Conservation (phyloP, 495 filamentous ascomycete species). For the Lophiostoma macrostomum region DNA sequence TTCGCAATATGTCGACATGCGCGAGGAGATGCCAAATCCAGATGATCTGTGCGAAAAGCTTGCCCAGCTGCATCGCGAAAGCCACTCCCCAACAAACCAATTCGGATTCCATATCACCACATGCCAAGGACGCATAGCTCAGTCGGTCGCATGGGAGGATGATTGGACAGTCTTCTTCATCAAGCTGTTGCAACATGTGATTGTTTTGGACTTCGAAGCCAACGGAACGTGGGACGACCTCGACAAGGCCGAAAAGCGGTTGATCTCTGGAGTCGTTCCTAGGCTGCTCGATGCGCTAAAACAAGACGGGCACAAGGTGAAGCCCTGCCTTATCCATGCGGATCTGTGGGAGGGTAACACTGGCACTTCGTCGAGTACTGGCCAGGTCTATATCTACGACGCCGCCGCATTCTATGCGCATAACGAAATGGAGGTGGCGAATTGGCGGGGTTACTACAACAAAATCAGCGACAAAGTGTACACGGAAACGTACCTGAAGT, state of each 20-base stretch:
- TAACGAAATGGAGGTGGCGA: constrained; percentile 20
- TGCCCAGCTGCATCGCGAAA: neutral
- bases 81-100: neutral
- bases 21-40: neutral
- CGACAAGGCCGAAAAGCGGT: neutral
- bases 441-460: neutral
- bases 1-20: constrained; percentile 29
- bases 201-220: neutral
- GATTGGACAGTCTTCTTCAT: constrained; percentile 1
- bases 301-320: constrained; percentile 1
- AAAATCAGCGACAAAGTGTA: constrained; percentile 1
- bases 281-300: neutral
- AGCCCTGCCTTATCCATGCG: constrained; percentile 16
- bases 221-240: neutral
- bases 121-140: neutral
- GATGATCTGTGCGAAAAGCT: neutral
- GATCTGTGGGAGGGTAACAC: constrained; percentile 4
- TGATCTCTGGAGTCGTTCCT: neutral
- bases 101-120: constrained; percentile 12
- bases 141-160: neutral
- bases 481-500: constrained; percentile 3
- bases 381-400: neutral
- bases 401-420: neutral
- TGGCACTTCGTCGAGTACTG: neutral
- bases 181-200: neutral